A percentile compares a stretch with the other conserved stretches of the same genome.
phyloP scores from a whole-genome alignment of 2,329 filamentous ascomycete species.

The Neofusicoccum cordaticola region DNA sequence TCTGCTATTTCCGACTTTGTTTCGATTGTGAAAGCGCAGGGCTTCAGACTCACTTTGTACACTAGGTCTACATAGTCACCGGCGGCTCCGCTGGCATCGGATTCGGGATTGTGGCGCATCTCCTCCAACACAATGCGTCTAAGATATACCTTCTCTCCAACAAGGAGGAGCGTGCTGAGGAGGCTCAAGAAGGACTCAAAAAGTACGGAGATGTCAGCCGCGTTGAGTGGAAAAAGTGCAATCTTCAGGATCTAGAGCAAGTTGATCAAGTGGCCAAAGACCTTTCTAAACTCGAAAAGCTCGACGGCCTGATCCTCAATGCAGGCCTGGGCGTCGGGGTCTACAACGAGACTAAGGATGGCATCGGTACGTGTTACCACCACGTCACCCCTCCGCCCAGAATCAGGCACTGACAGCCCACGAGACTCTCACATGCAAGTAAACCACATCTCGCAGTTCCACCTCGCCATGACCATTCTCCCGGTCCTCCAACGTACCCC shows the following conservation, averaged over 20 bases:
- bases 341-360: constrained; percentile 50
- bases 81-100: constrained; percentile 52
- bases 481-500: constrained; percentile 39
- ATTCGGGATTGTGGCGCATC: constrained; percentile 51
- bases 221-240: constrained; percentile 47
- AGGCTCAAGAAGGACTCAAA: constrained; percentile 43
- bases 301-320: constrained; percentile 50
- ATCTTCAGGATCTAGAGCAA: constrained; percentile 47
- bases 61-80: constrained; percentile 46
- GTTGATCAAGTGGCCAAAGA: constrained; percentile 46
- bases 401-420: not conserved
- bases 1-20: no score
- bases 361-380: constrained; percentile 30
- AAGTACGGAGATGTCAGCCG: constrained; percentile 46
- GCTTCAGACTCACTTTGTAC: not conserved
- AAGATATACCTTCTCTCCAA: constrained; percentile 51
- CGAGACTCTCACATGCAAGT: constrained; percentile 50
- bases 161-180: constrained; percentile 48
- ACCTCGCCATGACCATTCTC: constrained; percentile 47
- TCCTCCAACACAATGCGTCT: constrained; percentile 49
- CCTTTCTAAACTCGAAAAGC: constrained; percentile 41
- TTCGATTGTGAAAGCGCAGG: not conserved
- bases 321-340: constrained; percentile 50
- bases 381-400: not conserved
- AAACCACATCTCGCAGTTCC: constrained; percentile 51